A percentile compares a stretch with the other conserved stretches of the same genome.
These are phyloP conservation scores for Dictyostelium purpureum DNA, from an alignment of 78 protist species.

Conservation along the genomic window DNA sequence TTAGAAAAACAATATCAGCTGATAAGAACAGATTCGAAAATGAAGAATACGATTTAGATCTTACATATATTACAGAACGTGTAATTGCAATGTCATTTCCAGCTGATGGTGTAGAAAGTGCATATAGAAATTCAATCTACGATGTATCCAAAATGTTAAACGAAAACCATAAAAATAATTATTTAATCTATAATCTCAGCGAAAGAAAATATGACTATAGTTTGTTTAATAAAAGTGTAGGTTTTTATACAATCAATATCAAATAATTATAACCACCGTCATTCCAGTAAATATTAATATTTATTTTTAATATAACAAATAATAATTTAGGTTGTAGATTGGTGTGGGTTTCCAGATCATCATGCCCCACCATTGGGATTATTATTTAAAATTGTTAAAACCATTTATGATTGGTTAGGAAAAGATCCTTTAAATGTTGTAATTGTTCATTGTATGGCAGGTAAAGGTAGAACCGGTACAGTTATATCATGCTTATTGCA, in stretches of 20 bases:
- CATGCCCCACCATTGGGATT: conserved; percentile 85
- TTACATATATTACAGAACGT: conserved; percentile 83
- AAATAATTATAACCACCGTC: not conserved
- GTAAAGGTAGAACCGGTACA: conserved; percentile 80
- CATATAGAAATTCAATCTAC: conserved; percentile 81
- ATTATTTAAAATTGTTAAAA: conserved; percentile 66
- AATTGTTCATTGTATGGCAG: conserved; percentile 85
- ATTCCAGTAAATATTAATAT: not conserved
- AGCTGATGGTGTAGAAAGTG: conserved; percentile 85
- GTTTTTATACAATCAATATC: not conserved
- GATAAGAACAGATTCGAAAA: conserved; percentile 74
- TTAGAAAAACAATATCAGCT: conserved; percentile 78
- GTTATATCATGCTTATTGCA: conserved; percentile 72
- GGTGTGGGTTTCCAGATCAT: conserved; percentile 90
- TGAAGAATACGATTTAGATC: conserved; percentile 79
- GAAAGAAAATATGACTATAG: conserved; percentile 72
- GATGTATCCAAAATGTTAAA: conserved; percentile 81
- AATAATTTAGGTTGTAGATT: conserved; percentile 51
- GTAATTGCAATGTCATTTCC: conserved; percentile 88
- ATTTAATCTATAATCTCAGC: conserved; percentile 67
- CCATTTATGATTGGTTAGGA: conserved; percentile 62
- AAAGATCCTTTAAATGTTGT: conserved; percentile 74
- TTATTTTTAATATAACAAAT: not conserved
- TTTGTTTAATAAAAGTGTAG: conserved; percentile 52
- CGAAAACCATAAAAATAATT: conserved; percentile 55